Evolutionary conservation across 129 eudicot species (phyloP), one percentile per base, ranked within the genome.

Genomic region (Scalesia atractyloides): DNA sequence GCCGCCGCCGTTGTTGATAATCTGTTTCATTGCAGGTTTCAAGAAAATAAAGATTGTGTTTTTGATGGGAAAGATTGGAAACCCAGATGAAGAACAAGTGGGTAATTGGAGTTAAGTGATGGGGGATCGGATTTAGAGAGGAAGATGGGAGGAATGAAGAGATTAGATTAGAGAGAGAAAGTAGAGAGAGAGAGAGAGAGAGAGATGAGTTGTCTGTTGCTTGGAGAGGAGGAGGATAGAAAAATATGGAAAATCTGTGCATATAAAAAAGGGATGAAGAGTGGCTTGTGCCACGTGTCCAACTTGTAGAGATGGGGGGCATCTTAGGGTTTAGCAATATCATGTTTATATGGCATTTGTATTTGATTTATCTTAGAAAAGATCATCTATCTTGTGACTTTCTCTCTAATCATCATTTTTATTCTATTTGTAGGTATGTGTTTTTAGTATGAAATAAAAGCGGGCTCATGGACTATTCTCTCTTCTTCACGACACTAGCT

Each of bases 281-380:
- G 79, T 77, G 83, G 83, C 76, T 74, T 47, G 22, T 71, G 84
- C 84, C 89, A 84, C 89, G 89, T 81, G 86, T 74, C 66, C 41
- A 9, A 7, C 46, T n/a, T 14, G 8, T 63, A 80, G 76, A 80
- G 84, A 83, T 71, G 41, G 80, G 46, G 77, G 75, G 73, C 14
- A 19, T 57, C 64, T 79, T 80, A 82, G 88, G 85, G 76, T 80
- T 84, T 80, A 52, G 50, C 41, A 41, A 13, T 51, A 17, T 18
- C 41, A 18, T 34, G 15, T 77, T 48, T n/a, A 68, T 70, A 50
- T 62, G 24, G 18, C 7, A 64, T 16, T 72, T 18, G 22, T 30
- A 30, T 34, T 58, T 33, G 2, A 33, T 11, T 17, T 22, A 24
- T 44, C 43, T 8, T 24, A 1, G 44, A 15, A 52, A 69, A 49